Evolutionary conservation across 176 grass and related monocot genomes (phyloP).

Genomic region (Lolium perenne): DNA sequence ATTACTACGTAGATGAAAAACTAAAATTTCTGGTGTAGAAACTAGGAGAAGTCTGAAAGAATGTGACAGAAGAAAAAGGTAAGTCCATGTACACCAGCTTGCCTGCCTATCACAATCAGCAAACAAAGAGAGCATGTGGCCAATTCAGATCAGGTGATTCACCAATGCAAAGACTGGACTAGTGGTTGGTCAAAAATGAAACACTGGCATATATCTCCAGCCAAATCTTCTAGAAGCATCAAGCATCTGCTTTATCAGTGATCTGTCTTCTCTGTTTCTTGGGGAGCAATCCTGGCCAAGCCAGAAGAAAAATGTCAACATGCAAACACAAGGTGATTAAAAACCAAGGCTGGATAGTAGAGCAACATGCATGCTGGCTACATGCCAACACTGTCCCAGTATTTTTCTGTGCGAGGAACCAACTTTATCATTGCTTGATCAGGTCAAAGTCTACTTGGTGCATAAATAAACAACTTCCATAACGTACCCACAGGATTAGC

Average conservation of each 20-base stretch:
- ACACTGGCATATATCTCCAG: background rate
- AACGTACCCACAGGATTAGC: too few species aligned
- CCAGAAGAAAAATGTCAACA: slow-evolving; percentile 12
- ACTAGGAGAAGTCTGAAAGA: background rate
- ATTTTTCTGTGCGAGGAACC: slow-evolving; percentile 10
- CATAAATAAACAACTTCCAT: too few species aligned
- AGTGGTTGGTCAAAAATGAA: slow-evolving; percentile 23
- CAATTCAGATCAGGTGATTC: slow-evolving; percentile 25
- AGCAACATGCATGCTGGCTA: background rate
- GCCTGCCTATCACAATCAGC: background rate
- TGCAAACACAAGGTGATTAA: background rate
- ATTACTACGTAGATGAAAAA: background rate
- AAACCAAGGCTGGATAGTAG: background rate
- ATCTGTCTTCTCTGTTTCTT: slow-evolving; percentile 9
- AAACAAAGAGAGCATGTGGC: background rate
- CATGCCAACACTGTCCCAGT: background rate
- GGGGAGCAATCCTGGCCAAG: slow-evolving; percentile 9
- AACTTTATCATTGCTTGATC: background rate
- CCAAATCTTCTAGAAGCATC: background rate
- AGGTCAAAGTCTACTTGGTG: slow-evolving; percentile 23
- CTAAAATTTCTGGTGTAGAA: background rate
- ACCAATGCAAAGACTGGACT: background rate
- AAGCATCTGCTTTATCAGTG: background rate
- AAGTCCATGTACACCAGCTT: background rate
- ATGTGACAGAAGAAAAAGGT: background rate